Evolutionary conservation across 805 yeast species (phyloP).

Genomic region (Danielia oregonensis): DNA sequence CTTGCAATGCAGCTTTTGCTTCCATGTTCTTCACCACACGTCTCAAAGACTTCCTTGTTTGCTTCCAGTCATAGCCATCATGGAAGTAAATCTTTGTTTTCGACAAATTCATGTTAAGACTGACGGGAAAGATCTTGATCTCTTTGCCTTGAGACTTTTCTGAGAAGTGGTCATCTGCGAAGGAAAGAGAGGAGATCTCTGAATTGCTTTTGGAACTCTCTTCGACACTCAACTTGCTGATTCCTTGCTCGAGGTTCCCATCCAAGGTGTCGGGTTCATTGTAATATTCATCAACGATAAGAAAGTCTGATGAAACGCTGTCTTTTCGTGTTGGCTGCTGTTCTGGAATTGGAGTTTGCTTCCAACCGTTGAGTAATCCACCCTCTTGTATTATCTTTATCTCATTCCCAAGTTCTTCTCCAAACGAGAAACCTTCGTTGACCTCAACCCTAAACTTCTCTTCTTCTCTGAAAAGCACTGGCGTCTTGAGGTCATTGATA

Average conservation of each 20-base stretch:
- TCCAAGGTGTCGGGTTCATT: background rate
- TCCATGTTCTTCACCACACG: constrained; percentile 66
- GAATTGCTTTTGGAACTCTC: constrained; percentile 1
- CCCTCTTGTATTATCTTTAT: constrained; percentile 25
- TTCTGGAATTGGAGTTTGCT: background rate
- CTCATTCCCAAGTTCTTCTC: constrained; percentile 34
- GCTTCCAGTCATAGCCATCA: constrained; percentile 93
- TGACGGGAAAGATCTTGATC: constrained; percentile 19
- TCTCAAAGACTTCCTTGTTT: constrained; percentile 63
- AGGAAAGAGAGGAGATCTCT: background rate
- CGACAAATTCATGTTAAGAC: constrained; percentile 31
- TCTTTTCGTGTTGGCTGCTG: too few species aligned
- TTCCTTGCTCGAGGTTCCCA: constrained; percentile 1
- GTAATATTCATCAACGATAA: constrained; percentile 9
- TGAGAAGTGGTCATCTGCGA: constrained; percentile 12
- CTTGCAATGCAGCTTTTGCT: constrained; percentile 31
- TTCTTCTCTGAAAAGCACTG: constrained; percentile 55
- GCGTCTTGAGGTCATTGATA: constrained; percentile 67
- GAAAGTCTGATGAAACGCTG: constrained; percentile 2
- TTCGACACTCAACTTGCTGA: constrained; percentile 3
- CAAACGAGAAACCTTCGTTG: constrained; percentile 22
- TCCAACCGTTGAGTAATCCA: too few species aligned
- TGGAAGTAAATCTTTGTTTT: constrained; percentile 48
- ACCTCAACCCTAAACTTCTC: constrained; percentile 50
- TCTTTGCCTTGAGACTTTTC: constrained; percentile 1